Percentiles rank a stretch among this genome's conserved stretches.
These are phyloP conservation scores for Pelagophyceae sp. DNA, from an alignment of 352 stramenopile species.

Conservation along the genomic window DNA sequence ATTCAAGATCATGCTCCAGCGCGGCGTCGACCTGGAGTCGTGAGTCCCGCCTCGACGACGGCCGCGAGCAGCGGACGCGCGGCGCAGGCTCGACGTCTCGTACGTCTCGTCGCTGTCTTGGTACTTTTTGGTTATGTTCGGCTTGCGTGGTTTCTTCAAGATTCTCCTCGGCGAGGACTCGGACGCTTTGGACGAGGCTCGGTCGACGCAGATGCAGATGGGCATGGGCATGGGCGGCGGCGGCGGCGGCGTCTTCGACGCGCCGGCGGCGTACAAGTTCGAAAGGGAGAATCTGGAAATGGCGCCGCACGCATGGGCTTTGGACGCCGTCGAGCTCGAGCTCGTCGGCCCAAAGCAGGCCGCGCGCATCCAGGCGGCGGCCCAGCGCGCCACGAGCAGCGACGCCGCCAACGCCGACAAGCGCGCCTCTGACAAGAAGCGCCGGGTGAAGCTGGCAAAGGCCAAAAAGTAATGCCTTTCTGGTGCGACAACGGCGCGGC, in stretches of 20 bases:
- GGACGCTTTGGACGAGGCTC: constrained; percentile 67
- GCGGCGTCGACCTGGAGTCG: constrained; percentile 88
- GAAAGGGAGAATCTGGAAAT: constrained; percentile 31
- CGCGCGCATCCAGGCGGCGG: not conserved
- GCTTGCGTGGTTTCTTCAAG: constrained; percentile 87
- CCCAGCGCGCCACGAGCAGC: no score
- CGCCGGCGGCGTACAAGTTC: constrained; percentile 73
- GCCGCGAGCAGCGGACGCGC: no score
- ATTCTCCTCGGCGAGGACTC: constrained; percentile 85
- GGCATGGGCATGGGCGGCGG: constrained; percentile 55
- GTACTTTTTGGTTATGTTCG: constrained; percentile 99
- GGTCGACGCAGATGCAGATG: constrained; percentile 83
- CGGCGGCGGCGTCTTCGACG: constrained; percentile 68
- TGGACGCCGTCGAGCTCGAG: constrained; percentile 30
- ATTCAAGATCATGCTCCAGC: constrained; percentile 96
- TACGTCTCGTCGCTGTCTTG: constrained; percentile 94
- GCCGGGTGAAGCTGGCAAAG: no score
- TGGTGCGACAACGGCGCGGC: no score
- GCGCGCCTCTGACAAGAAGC: no score
- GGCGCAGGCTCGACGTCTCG: constrained; percentile 88
- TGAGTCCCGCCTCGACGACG: no score
- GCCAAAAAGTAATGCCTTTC: no score
- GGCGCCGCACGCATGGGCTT: constrained; percentile 26
- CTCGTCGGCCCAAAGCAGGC: not conserved
- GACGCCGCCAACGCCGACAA: no score